Evolutionary conservation across 345 rosid genomes (phyloP).

Genomic region (Eucalyptus pumila): DNA sequence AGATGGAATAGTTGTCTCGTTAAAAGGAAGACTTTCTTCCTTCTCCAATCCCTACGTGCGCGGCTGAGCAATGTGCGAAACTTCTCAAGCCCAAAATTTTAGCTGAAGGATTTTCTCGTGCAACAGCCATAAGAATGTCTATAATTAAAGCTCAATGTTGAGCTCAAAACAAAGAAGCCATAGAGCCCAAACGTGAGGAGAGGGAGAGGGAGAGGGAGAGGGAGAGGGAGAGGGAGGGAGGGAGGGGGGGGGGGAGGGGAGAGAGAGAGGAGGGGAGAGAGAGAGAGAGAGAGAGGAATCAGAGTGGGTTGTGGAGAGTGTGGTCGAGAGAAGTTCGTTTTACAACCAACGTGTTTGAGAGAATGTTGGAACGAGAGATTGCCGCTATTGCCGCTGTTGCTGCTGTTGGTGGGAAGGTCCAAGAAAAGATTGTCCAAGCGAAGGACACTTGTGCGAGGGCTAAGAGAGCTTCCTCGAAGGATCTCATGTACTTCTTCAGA

Average conservation of each 20-base stretch:
- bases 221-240: no score
- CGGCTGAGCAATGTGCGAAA: not conserved
- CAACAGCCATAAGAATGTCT: not conserved
- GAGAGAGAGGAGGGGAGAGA: accelerated
- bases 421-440: no score
- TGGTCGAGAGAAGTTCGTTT: no score
- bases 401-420: no score
- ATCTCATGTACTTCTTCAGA: no score
- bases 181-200: not conserved
- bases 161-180: not conserved
- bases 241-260: accelerated
- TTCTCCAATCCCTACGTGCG: not conserved
- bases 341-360: no score
- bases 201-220: not conserved
- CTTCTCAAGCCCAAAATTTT: not conserved
- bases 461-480: no score
- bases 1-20: not conserved
- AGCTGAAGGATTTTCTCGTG: not conserved
- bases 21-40: not conserved
- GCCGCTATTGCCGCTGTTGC: no score
- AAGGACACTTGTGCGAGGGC: no score
- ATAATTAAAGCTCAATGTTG: not conserved
- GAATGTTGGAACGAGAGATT: no score
- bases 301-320: no score
- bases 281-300: not conserved